These are phyloP conservation scores for Cladosporium oxysporum DNA, from an alignment of 2,329 filamentous ascomycete genomes.

Conservation along the genomic window DNA sequence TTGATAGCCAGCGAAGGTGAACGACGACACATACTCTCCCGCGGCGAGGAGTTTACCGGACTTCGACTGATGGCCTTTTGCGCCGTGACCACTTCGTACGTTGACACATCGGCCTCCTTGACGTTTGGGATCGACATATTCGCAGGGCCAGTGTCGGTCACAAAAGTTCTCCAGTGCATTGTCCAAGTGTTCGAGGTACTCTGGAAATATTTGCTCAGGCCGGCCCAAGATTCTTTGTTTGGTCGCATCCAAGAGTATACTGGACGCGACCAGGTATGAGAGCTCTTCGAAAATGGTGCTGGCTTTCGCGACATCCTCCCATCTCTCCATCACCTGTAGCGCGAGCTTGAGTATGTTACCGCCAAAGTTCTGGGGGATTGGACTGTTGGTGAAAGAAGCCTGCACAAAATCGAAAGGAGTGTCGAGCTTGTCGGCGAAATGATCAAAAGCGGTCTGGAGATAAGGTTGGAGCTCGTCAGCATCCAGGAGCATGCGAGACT, in stretches of 20 bases:
- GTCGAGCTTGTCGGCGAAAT: constrained; percentile 45
- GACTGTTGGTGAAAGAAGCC: constrained; percentile 43
- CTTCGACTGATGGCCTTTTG: constrained; percentile 39
- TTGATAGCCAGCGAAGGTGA: constrained; percentile 32
- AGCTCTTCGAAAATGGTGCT: constrained; percentile 42
- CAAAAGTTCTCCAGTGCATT: constrained; percentile 44
- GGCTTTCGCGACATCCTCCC: constrained; percentile 26
- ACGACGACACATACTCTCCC: constrained; percentile 39
- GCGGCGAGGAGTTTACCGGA: constrained; percentile 40
- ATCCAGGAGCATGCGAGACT: constrained; percentile 46
- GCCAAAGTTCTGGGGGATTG: constrained; percentile 47
- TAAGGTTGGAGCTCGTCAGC: constrained; percentile 47
- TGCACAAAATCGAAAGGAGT: constrained; percentile 52
- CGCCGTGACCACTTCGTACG: constrained; percentile 34
- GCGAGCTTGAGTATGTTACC: constrained; percentile 50
- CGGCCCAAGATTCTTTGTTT: constrained; percentile 30
- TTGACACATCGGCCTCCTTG: constrained; percentile 41
- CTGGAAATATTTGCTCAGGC: constrained; percentile 30
- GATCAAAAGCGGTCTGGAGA: constrained; percentile 49
- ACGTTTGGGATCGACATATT: constrained; percentile 30
- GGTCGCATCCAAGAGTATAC: constrained; percentile 47
- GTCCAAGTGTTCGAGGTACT: constrained; percentile 40
- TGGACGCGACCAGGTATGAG: constrained; percentile 48
- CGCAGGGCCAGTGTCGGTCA: constrained; percentile 45
- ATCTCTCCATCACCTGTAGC: constrained; percentile 35